Evolutionary conservation across 495 filamentous ascomycete genomes (phyloP), one percentile per base, ranked within the genome.

Genomic region (Achaetomiella virescens): DNA sequence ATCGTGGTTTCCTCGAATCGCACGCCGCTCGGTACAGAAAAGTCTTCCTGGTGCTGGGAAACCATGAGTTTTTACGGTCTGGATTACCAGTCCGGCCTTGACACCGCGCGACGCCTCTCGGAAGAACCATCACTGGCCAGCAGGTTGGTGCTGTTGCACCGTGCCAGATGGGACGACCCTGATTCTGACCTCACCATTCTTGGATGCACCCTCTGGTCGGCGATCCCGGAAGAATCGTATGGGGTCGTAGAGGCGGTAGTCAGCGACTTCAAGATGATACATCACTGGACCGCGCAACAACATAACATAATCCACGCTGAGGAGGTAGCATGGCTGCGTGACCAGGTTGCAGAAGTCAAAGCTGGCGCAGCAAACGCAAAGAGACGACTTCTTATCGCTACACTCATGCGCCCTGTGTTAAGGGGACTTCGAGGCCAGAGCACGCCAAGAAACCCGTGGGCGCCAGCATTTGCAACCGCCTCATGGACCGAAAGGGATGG

Each of bases 61-160:
- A 82, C 53, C 80, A 84, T 55, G 81, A 84, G 58, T 83, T 84
- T 67, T 81, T n/a, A 81, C 61, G 72, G 74, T 37, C 50, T 67
- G 1, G 61, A 66, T 9, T 71, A 70, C 36, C 51, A 55, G 2
- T 58, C 64, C 14, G 78, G 70, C 8, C 53, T 84, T 1, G 57
- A 66, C 33, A 67, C 64, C 0, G 82, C 81, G 1, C 61, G 49
- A 42, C 55, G 66, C 7, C 70, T 84, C 17, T 66, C 75, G 53
- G 48, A 62, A 11, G 79, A 84, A 59, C 66, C 70, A 10, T 66
- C 20, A 11, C 60, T 84, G 2, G 63, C 70, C 5, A 69, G 70
- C 6, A 70, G 71, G 14, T 61, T 84, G 0, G 57, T 78, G 3
- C 38, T 84, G 4, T 66, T 84, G 27, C 62, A 83, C 40, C 69